Conservation (phyloP, 2,329 filamentous ascomycete species). For the Diaporthe sp. region DNA sequence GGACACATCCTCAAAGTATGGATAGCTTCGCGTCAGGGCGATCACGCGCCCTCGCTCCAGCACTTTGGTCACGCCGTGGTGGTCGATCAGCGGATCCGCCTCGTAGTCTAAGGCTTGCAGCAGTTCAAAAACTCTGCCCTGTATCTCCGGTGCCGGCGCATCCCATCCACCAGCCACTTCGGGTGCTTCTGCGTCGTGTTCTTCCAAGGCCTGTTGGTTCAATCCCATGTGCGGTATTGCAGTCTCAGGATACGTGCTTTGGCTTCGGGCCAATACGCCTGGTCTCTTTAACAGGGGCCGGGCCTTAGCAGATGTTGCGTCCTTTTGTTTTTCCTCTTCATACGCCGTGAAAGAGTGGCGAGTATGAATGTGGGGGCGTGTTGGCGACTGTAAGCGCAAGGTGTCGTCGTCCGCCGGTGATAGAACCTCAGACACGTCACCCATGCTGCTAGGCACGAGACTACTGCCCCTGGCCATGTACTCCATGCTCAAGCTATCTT, state of each 20-base stretch:
- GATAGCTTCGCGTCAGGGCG: slow-evolving; percentile 86
- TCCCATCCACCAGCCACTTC: slow-evolving; percentile 59
- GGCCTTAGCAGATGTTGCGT: slow-evolving; percentile 42
- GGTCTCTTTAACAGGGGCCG: slow-evolving; percentile 50
- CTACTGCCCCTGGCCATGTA: slow-evolving; percentile 68
- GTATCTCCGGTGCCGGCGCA: slow-evolving; percentile 58
- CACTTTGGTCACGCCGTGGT: slow-evolving; percentile 83
- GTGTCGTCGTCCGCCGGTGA: slow-evolving; percentile 42
- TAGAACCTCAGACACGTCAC: slow-evolving; percentile 48
- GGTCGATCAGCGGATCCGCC: slow-evolving; percentile 87
- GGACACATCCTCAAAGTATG: slow-evolving; percentile 59
- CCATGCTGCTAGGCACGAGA: slow-evolving; percentile 52
- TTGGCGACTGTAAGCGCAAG: slow-evolving; percentile 40
- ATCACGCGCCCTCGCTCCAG: slow-evolving; percentile 85
- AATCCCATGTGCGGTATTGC: slow-evolving; percentile 44
- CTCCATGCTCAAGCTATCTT: slow-evolving; percentile 70
- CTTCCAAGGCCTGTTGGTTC: slow-evolving; percentile 60
- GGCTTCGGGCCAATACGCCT: slow-evolving; percentile 53
- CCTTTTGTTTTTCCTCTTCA: slow-evolving; percentile 63
- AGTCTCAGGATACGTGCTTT: slow-evolving; percentile 61
- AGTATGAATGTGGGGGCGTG: slow-evolving; percentile 61
- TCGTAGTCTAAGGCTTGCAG: slow-evolving; percentile 88
- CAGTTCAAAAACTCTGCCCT: slow-evolving; percentile 79
- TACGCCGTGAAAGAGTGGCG: slow-evolving; percentile 72
- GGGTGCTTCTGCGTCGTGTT: slow-evolving; percentile 60